A percentile compares a stretch with the other conserved stretches of the same genome.
phyloP scores from a whole-genome alignment of 2,329 filamentous ascomycete genomes.

The Didymella pomorum region DNA sequence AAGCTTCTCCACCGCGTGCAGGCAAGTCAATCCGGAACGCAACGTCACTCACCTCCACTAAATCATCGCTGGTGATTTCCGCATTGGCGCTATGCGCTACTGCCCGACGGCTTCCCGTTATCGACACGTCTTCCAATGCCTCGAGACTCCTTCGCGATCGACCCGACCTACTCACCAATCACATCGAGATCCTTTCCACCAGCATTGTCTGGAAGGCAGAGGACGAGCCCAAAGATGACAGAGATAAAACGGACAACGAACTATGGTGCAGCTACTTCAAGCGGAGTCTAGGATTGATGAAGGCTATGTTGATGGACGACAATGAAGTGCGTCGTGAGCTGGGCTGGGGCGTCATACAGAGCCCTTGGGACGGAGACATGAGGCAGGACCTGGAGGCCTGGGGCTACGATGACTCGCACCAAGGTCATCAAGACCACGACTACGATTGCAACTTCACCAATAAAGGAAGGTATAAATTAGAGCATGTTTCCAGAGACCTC shows the following conservation, averaged over 20 bases:
- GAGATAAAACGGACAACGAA: background rate
- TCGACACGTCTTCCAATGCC: background rate
- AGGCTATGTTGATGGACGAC: background rate
- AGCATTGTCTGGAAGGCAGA: background rate
- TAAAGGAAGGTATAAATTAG: background rate
- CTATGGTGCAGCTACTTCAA: background rate
- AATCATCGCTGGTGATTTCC: background rate
- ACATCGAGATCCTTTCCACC: background rate
- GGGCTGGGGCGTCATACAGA: background rate
- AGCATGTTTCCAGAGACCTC: background rate
- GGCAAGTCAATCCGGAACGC: no score
- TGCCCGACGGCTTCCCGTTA: background rate
- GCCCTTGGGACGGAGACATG: background rate
- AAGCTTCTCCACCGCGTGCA: no score
- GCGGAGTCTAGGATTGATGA: background rate
- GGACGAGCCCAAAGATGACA: background rate
- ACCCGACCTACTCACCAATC: background rate
- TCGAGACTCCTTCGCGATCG: background rate
- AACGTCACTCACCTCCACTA: background rate
- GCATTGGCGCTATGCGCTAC: background rate
- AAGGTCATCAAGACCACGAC: background rate
- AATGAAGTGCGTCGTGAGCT: background rate
- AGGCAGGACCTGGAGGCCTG: background rate
- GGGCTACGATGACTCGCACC: background rate
- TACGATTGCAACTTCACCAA: background rate